A percentile compares a stretch with the other conserved stretches of the same genome.
Conservation (phyloP, 345 rosid genomes). For the Acer negundo region DNA sequence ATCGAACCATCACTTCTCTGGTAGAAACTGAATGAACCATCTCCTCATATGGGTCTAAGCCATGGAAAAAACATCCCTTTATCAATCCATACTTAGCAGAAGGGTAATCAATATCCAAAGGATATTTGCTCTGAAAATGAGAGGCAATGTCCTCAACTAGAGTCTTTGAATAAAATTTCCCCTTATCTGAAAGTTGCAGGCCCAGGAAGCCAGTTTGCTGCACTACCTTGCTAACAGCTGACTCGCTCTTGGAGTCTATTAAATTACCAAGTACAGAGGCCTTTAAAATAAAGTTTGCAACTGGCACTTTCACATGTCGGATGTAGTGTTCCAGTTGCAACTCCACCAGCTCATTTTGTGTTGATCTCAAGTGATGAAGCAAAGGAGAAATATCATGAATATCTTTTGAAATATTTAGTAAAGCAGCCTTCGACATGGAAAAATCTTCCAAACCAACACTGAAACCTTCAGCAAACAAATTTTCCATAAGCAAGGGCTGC, state of each 20-base stretch:
- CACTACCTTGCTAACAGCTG: conserved; percentile 66
- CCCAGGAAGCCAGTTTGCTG: conserved; percentile 93
- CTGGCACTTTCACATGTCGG: conserved; percentile 46
- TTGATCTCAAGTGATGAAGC: conserved; percentile 55
- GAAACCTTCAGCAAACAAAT: conserved; percentile 61
- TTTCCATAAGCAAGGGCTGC: conserved; percentile 90
- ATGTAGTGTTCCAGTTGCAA: conserved; percentile 74
- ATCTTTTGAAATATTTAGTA: conserved; percentile 38
- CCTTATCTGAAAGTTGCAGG: conserved; percentile 78
- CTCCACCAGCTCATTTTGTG: conserved; percentile 63
- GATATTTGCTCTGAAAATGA: conserved; percentile 61
- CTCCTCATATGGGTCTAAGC: conserved; percentile 91
- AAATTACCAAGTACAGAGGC: conserved; percentile 68
- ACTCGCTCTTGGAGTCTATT: conserved; percentile 79
- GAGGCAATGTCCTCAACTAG: conserved; percentile 75
- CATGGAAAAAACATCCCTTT: conserved; percentile 72
- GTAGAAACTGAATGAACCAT: conserved; percentile 81
- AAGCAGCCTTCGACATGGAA: conserved; percentile 47
- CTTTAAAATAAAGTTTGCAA: conserved; percentile 53
- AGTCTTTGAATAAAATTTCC: conserved; percentile 76
- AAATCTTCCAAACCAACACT: conserved; percentile 76
- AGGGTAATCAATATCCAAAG: conserved; percentile 48
- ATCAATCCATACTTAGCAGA: conserved; percentile 77
- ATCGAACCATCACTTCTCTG: conserved; percentile 88
- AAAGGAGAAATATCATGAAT: conserved; percentile 49